Evolutionary conservation across 2,329 filamentous ascomycete species (phyloP), one percentile per base, ranked within the genome.

Genomic region (Raffaelea albimanens): DNA sequence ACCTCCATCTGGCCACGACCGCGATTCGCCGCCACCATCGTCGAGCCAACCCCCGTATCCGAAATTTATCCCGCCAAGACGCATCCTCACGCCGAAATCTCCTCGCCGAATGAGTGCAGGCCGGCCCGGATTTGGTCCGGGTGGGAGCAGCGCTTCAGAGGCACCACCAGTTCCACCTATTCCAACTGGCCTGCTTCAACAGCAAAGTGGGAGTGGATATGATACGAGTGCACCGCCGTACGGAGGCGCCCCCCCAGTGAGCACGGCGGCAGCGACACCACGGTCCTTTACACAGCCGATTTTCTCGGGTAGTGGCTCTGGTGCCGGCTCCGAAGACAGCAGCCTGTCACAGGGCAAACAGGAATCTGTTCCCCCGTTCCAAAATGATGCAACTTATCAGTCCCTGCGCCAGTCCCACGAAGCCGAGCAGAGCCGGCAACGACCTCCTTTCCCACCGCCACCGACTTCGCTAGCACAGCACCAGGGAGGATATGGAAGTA

Each of bases 31-130:
- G 8, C 53, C 56, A 1, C 29, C 19, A 10, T 48, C 54, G 10
- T 34, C 45, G 21, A n/a, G n/a, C n/a, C n/a, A n/a, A n/a, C 62
- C 63, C 21, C 18, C 18, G 11, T 3, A 41, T 40, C 20, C 36
- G 18, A 16, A 19, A 60, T 5, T 51, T 64, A 21, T 61, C 57
- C 7, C 25, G 13, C 25, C 25, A 13, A 29, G 54, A 53, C 71
- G 72, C 31, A 71, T 78, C n/a, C 58, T 80, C 51, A 80, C 75
- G 11, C 76, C 80, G 1, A 69, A 72, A 53, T 81, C 80, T 10
- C 78, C 78, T 38, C 72, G 78, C 51, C 67, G 73, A 22, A 65
- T 71, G 18, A 79, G 74, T 55, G 57, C 75, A 13, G 68, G 69
- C 29, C 43, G 52, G 8, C 20, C 20, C n/a, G 5, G 42, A 1